Evolutionary conservation across 192 early-diverging fungal species (phyloP), one percentile per base, ranked within the genome.

Genomic region (Linderina pennispora): DNA sequence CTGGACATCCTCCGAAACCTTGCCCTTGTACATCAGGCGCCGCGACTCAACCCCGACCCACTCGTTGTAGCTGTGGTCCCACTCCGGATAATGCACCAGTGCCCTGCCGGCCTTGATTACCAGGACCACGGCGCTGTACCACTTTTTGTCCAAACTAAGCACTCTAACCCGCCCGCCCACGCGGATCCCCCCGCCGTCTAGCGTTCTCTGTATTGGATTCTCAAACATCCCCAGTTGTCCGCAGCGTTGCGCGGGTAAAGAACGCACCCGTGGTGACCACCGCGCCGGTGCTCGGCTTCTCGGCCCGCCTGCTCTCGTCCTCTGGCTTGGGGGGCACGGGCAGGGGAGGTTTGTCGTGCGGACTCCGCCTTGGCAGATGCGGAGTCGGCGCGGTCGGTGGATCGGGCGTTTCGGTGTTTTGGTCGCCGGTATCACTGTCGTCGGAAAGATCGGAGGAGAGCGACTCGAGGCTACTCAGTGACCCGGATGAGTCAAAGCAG

Each of bases 181-280:
- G 7, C 14, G 11, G 6, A 61, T 28, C 9, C 49, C 22, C 6
- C 23, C 25, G 47, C 3, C 14, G 40, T 18, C 32, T 17, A 15
- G 18, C 32, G 20, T 39, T 36, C 36, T 50, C 10, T 40, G 33
- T n/a, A 22, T 19, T 36, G 36, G 23, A 35, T 4, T 25, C 18
- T 15, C 17, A 41, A 2, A 18, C 10, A 23, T 50, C 33, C 8
- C 62, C 4, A 76, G 52, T n/a, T 65, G 55, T n/a, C 20, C 62
- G 60, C 10, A 76, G 58, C 2, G 65, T 65, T 15, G 60, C 52
- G 36, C 74, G 67, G 2, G 74, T 76, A 31, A 71, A 26, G 39
- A 76, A 76, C 10, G 74, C 74, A 10, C 74, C 74, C 1, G 74
- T 76, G 9, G 74, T 70, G 2, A 67, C 32, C 18, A 70, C 46